Percentiles rank a stretch among this genome's conserved stretches.
These are phyloP conservation scores for Cutaneotrichosporon cyanovorans DNA, from an alignment of 1,284 basidiomycete species.

Conservation along the genomic window DNA sequence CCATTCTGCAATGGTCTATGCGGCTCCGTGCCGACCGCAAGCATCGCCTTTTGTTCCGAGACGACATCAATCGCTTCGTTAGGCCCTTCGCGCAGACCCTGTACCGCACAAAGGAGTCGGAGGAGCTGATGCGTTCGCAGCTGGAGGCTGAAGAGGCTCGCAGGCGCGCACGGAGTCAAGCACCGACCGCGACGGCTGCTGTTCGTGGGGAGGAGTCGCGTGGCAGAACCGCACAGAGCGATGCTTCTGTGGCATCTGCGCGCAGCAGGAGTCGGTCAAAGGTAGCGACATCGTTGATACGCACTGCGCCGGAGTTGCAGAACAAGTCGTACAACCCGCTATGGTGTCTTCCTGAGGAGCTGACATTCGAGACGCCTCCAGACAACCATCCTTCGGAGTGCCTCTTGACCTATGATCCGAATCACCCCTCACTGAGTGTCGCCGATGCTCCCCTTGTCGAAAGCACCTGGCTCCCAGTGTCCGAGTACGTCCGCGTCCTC, in stretches of 20 bases:
- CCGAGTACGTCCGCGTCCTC: conserved; percentile 64
- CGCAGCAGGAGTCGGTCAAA: conserved; percentile 66
- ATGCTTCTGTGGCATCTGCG: conserved; percentile 14
- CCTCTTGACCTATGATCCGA: conserved; percentile 63
- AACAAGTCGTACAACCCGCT: conserved; percentile 51
- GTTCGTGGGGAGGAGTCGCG: conserved; percentile 23
- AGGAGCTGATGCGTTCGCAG: conserved; percentile 29
- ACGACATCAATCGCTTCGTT: conserved; percentile 45
- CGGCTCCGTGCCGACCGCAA: conserved; percentile 84
- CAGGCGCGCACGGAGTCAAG: conserved; percentile 11
- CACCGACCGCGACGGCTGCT: conserved; percentile 1
- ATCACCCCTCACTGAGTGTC: conserved; percentile 44
- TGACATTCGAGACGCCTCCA: conserved; percentile 61
- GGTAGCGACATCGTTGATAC: conserved; percentile 17
- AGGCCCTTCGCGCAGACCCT: conserved; percentile 43
- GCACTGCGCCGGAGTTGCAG: conserved; percentile 22
- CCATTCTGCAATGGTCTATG: conserved; percentile 78
- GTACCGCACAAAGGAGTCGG: conserved; percentile 37
- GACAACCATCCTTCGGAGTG: conserved; percentile 65
- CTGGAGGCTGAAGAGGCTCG: conserved; percentile 26
- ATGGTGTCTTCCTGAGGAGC: conserved; percentile 71
- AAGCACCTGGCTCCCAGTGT: conserved; percentile 64
- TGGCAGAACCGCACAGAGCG: conserved; percentile 22
- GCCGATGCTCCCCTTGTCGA: conserved; percentile 50
- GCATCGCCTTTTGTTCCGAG: conserved; percentile 70